Evolutionary conservation across 2,329 filamentous ascomycete genomes (phyloP), one percentile per base, ranked within the genome.

Genomic region (Coniochaeta sp.): DNA sequence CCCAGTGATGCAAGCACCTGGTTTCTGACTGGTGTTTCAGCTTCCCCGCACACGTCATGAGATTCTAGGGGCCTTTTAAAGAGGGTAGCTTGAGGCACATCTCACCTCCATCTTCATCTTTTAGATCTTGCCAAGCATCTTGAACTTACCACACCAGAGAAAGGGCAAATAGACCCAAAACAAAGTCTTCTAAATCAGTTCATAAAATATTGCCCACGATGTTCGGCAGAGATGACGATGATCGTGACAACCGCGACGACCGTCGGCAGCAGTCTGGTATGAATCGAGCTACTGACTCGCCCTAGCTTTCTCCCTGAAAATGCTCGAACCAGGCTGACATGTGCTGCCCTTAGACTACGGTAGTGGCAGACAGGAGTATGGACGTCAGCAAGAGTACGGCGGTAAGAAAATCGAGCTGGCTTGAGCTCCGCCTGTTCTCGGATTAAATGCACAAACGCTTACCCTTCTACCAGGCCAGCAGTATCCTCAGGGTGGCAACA

Each of bases 401-500:
- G 34, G 22, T 57, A 17, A 57, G 19, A 8, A 31, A 4, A 17
- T 38, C 34, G 11, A 12, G 16, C 28, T 5, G 6, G 16, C 12
- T 7, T 54, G 31, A 14, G 14, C 28, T 14, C 52, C 28, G 16
- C 9, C 9, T n/a, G n/a, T 3, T 33, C 28, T 34, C 24, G 11
- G 7, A 28, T 31, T 24, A 19, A 22, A 44, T 31, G 28, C 9
- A 31, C 28, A 54, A 24, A 56, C 12, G 28, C n/a, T 33, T 14
- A 56, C 34, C 55, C n/a, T 2, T 9, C 34, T 40, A 63, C 22
- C 16, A 65, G 2, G 67, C 66, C 19, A 66, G 34, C 22, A 52
- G 22, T 52, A 52, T 17, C 47, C 19, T 26, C 33, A 34, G 28
- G 56, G 56, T 22, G 56, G 56, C 22, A 68, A 70, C 58, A 67